Conservation (phyloP, 257 asterid species). For the Plantago ovata region DNA sequence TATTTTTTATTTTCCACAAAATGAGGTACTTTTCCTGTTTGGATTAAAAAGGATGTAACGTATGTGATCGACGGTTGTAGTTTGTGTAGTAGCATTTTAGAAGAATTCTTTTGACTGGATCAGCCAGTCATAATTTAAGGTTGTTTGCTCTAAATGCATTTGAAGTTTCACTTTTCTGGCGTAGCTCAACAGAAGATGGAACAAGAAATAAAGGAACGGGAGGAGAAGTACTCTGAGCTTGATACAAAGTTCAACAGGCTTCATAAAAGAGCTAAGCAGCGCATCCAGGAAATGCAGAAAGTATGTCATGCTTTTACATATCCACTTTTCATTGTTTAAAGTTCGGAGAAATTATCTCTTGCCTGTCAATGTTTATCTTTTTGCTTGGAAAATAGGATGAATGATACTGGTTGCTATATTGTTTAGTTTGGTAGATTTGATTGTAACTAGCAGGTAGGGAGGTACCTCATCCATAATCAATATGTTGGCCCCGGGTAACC, state of each 20-base stretch:
- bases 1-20: too few species aligned
- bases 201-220: slow-evolving; percentile 84
- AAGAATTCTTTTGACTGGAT: slow-evolving; percentile 11
- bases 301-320: slow-evolving; percentile 32
- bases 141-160: slow-evolving; percentile 32
- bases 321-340: slow-evolving; percentile 3
- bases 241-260: slow-evolving; percentile 89
- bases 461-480: too few species aligned
- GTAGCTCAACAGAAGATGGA: slow-evolving; percentile 93
- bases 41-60: background rate
- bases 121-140: slow-evolving; percentile 9
- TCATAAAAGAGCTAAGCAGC: slow-evolving; percentile 99
- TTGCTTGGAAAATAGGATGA: background rate
- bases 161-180: slow-evolving; percentile 27
- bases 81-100: background rate
- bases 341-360: slow-evolving; percentile 2
- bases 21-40: too few species aligned
- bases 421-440: background rate
- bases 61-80: background rate
- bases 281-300: slow-evolving; percentile 98
- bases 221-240: slow-evolving; percentile 83
- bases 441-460: too few species aligned
- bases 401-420: background rate
- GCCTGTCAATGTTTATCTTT: background rate
- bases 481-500: too few species aligned